Base-by-base conservation (phyloP, 352 stramenopile species). In the Pythium biforme region DNA sequence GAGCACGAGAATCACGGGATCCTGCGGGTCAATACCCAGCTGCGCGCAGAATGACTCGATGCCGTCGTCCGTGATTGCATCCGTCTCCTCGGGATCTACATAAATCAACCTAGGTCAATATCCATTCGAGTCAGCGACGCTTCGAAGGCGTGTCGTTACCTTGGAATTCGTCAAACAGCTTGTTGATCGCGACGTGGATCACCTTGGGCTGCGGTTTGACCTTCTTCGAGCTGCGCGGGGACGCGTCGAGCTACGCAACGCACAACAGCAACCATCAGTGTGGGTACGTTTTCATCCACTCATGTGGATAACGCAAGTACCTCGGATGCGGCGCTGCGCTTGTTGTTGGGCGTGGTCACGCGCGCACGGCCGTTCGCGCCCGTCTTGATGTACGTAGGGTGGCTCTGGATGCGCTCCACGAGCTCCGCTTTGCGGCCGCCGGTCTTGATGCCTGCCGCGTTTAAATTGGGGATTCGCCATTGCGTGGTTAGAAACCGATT, bases 1-100 rank as follows among this genome's bases (percentile, higher is more conserved):
- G 26, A 96, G 69, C 25, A 81, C 86, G 45, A 96, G 62, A 59
- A 92, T 85, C 52, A 94, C 83, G 0, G 84, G 83, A 45, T 96
- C 85, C 58, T 96, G 80, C 3, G 87, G 37, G 46, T 93, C 85
- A 26, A 94, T 72, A 4, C 70, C 82, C 19, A 96, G 61, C 29
- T 83, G 71, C 17, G 88, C 72, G 70, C 87, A 96, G 27, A 96
- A 70, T 3, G 61, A 52, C 25, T 92, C 34, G 61, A 96, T 94
- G 26, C 87, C 87, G 29, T 94, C 83, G 59, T 96, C 87, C 20
- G 83, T 92, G 34, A 94, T 94, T 25, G 63, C 64, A 9, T 82
- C 79, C 26, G 60, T 61, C 34, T 72, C 75, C 53, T 94, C 85
- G 11, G 79, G 73, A 52, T 95, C 83, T 55, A 15, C 55, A 60